Conservation (phyloP, 257 asterid genomes). For the Capsicum pubescens region DNA sequence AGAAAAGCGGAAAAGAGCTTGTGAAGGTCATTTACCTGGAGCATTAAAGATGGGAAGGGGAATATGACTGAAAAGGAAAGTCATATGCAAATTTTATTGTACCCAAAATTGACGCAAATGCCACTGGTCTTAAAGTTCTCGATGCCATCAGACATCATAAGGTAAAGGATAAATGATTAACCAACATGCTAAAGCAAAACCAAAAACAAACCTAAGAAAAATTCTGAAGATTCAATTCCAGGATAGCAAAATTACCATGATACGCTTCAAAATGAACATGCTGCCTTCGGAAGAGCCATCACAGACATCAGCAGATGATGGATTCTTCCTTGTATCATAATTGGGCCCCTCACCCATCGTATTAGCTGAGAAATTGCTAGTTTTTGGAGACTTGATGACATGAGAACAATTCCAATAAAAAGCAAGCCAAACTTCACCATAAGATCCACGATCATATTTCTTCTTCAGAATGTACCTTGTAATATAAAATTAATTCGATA, state of each 20-base stretch:
- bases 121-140: background rate
- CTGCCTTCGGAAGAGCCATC: constrained; percentile 50
- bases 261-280: constrained; percentile 91
- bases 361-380: constrained; percentile 38
- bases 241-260: constrained; percentile 67
- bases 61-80: background rate
- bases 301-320: constrained; percentile 49
- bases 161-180: constrained; percentile 13
- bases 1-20: background rate
- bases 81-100: background rate
- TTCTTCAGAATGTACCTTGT: constrained; percentile 87
- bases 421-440: constrained; percentile 99
- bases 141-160: background rate
- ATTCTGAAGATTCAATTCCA: constrained; percentile 22
- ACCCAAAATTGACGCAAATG: background rate
- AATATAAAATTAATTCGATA: background rate
- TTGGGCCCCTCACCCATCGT: constrained; percentile 42
- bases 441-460: constrained; percentile 95
- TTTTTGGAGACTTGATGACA: constrained; percentile 48
- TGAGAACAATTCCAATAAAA: constrained; percentile 91
- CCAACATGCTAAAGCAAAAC: constrained; percentile 9
- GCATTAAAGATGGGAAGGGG: background rate
- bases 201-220: constrained; percentile 16
- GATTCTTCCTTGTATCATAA: constrained; percentile 46
- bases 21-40: constrained; percentile 2